Evolutionary conservation across 1,284 basidiomycete genomes (phyloP).

Genomic region (Abortiporus biennis): DNA sequence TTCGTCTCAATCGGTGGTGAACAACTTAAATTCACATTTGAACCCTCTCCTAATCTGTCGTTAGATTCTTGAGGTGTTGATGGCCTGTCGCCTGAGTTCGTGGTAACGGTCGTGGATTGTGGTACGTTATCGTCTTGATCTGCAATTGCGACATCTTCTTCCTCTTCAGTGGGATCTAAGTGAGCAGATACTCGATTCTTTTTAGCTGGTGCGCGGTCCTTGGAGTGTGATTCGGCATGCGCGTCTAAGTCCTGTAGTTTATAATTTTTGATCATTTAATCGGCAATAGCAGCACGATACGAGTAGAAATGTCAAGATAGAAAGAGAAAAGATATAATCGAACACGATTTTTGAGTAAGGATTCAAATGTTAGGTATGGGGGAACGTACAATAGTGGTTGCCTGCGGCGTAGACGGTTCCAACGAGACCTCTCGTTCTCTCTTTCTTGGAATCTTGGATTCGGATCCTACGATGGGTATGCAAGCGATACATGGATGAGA

Average conservation of each 20-base stretch:
- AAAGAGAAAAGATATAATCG: neutral
- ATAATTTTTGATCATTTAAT: conserved; percentile 4
- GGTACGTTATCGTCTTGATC: neutral
- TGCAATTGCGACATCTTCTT: conserved; percentile 26
- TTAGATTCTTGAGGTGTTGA: neutral
- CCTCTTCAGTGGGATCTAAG: conserved; percentile 59
- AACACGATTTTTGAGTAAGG: conserved; percentile 8
- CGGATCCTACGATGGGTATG: neutral
- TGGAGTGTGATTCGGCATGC: conserved; percentile 20
- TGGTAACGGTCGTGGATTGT: conserved; percentile 9
- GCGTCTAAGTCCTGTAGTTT: conserved; percentile 36
- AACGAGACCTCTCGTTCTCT: conserved; percentile 70
- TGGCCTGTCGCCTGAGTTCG: neutral
- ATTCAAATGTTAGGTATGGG: conserved; percentile 4
- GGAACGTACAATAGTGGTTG: conserved; percentile 26
- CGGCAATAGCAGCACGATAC: neutral
- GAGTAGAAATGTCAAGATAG: neutral
- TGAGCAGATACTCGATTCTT: conserved; percentile 54
- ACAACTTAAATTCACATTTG: conserved; percentile 30
- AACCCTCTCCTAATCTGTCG: conserved; percentile 1
- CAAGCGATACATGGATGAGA: neutral
- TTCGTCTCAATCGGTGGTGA: conserved; percentile 70
- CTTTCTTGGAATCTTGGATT: conserved; percentile 32
- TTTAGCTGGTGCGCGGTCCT: conserved; percentile 56
- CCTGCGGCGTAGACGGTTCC: conserved; percentile 55